Base-by-base conservation (phyloP, 2,329 filamentous ascomycete genomes). In the Plectosphaerella sp. region DNA sequence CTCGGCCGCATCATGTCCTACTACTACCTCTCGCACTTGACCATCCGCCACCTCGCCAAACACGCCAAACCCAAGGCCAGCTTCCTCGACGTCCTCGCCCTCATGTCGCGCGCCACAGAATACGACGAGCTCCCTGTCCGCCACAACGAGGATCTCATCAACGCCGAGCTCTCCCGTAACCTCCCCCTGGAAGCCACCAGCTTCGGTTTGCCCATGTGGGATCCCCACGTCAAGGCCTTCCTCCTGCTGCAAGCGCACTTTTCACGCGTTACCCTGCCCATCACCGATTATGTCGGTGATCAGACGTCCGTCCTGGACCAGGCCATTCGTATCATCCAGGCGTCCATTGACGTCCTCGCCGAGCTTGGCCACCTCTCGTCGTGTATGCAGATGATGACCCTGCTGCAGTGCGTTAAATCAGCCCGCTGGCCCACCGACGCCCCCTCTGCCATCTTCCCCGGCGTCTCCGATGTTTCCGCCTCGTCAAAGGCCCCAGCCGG, bases 1-100 rank as follows among this genome's bases (percentile, higher is more conserved):
- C 80, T 97, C 7, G 94, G 94, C 62, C 97, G 96, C 74, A 97
- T 99, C 64, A 97, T 97, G 91, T 96, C 89, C 68, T 99, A 97
- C 77, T 99, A 99, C 78, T 99, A 99, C 66, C 85, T 94, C 47
- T 95, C 92, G 0, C 94, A 99, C 73, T 89, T 89, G 70, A 99
- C 94, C 0, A 91, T 99, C 62, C 89, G 94, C 1, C 86, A 91
- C 62, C 81, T 99, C 7, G 83, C 89, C 57, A 79, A 83, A 46
- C 81, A 93, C 59, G 89, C 88, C 22, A 93, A 89, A 62, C 80
- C 84, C 0, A 74, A 85, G 16, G 90, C 89, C 2, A 83, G 80
- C 1, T 95, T 99, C 65, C 79, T 86, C 11, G 89, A 97, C 58
- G 91, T 86, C 0, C 77, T 99, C 1, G 84, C 86, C 5, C 97